Conservation (phyloP, 1,284 basidiomycete genomes). For the Melampsora abietis-canadensis region DNA sequence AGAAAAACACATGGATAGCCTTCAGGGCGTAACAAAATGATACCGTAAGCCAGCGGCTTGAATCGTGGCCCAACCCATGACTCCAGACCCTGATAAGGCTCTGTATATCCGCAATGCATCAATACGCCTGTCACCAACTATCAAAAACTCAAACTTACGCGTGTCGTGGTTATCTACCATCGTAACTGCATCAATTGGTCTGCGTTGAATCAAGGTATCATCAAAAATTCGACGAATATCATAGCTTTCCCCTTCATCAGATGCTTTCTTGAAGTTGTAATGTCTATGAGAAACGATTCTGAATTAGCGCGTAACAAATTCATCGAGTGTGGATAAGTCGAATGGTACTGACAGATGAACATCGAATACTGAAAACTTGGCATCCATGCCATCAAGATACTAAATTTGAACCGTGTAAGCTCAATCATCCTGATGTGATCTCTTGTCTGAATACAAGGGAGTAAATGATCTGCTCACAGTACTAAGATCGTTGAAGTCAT, state of each 20-base stretch:
- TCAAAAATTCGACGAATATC: slow-evolving; percentile 62
- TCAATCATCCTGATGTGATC: slow-evolving; percentile 45
- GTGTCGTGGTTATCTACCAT: slow-evolving; percentile 62
- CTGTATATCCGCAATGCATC: slow-evolving; percentile 6
- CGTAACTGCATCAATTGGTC: slow-evolving; percentile 62
- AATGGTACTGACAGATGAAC: slow-evolving; percentile 55
- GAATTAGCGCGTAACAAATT: too few species aligned
- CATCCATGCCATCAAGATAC: slow-evolving; percentile 56
- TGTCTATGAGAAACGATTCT: slow-evolving; percentile 50
- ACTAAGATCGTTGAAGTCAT: slow-evolving; percentile 64
- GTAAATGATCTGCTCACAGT: slow-evolving; percentile 65
- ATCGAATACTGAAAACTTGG: slow-evolving; percentile 62
- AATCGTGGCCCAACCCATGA: slow-evolving; percentile 60
- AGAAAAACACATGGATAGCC: slow-evolving; percentile 96
- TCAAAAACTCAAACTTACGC: slow-evolving; percentile 55
- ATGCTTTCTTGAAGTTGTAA: slow-evolving; percentile 61
- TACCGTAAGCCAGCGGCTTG: slow-evolving; percentile 68
- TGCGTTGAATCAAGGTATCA: slow-evolving; percentile 59
- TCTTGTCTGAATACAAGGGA: too few species aligned
- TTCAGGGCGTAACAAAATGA: slow-evolving; percentile 74
- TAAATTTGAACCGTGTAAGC: background rate
- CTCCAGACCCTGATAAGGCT: slow-evolving; percentile 55
- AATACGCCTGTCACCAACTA: slow-evolving; percentile 12
- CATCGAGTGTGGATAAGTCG: too few species aligned
- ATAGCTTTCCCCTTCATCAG: slow-evolving; percentile 57